Evolutionary conservation across 176 grass and related monocot genomes (phyloP), one percentile per base, ranked within the genome.

Genomic region (Oryza australiensis): DNA sequence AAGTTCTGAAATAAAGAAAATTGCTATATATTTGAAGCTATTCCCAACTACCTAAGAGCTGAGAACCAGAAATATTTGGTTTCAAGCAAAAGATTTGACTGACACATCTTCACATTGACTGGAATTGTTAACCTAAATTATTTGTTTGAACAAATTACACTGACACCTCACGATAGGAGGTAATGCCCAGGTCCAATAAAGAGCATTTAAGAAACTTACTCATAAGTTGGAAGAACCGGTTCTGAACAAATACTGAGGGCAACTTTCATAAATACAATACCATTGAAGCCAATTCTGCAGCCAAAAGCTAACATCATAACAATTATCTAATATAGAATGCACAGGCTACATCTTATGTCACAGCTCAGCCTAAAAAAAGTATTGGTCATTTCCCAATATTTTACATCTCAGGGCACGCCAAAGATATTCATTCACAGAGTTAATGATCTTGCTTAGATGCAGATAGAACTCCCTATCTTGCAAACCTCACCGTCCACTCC

Each of bases 401-500:
- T 12, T 66, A 76, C 72, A 77, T 85, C 66, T 82, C 48, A 67
- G n/a, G 68, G 1, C 69, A 68, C 33, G 67, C 57, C 48, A 70
- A 81, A 70, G 30, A 40, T 64, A 76, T 81, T 89, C 38, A 70
- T 70, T 85, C 77, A 85, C 62, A 74, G 8, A 43, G 73, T 66
- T 26, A 78, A 20, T 60, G 35, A 83, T 62, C 40, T 29, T 77
- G 16, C 22, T 74, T 74, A 86, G 74, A 66, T 78, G 77, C 71
- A 87, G 23, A 70, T n/a, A 88, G 0, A 75, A 51, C 26, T 76
- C 16, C 42, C 70, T 97, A 98, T 93, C 78, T 91, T 77, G 95
- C 92, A 28, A 98, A 94, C 46, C 95, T 90, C 81, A 83, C 88
- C 42, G 92, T 93, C 92, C 95, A 98, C 41, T 98, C 95, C 26